These are phyloP conservation scores for Fusarium sp. DNA, from an alignment of 2,329 filamentous ascomycete species.

Conservation along the genomic window DNA sequence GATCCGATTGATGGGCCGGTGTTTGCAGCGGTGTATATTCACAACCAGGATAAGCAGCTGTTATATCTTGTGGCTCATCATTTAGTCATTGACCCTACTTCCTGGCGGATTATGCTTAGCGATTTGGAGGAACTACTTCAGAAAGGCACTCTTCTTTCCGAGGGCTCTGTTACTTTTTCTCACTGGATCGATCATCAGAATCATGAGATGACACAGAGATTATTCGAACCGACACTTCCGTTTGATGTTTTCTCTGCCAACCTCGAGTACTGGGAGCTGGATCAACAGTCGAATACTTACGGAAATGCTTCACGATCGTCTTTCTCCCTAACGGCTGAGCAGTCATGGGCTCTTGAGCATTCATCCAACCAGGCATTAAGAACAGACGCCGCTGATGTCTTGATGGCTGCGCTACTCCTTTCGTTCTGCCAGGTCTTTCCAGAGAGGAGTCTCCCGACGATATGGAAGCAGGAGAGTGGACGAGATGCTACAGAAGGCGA, in stretches of 20 bases:
- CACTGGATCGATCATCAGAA: conserved; percentile 66
- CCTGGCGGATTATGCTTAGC: conserved; percentile 66
- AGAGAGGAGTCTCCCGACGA: conserved; percentile 64
- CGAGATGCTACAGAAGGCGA: conserved; percentile 61
- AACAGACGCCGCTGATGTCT: conserved; percentile 68
- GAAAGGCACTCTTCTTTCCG: conserved; percentile 61
- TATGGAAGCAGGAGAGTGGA: conserved; percentile 70
- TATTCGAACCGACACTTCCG: conserved; percentile 54
- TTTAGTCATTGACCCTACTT: conserved; percentile 65
- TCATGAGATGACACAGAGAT: conserved; percentile 53
- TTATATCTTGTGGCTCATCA: conserved; percentile 68
- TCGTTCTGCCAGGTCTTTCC: conserved; percentile 70
- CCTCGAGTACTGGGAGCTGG: conserved; percentile 65
- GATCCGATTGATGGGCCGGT: conserved; percentile 66
- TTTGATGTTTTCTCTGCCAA: conserved; percentile 60
- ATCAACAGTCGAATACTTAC: conserved; percentile 61
- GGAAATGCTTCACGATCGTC: conserved; percentile 59
- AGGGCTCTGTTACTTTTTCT: conserved; percentile 63
- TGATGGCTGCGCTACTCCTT: conserved; percentile 68
- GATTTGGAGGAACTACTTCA: conserved; percentile 66
- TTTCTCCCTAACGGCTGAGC: conserved; percentile 61
- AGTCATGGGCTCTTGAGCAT: conserved; percentile 60
- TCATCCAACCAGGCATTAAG: conserved; percentile 63
- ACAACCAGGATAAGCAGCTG: conserved; percentile 63
- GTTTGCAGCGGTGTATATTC: conserved; percentile 65